These are phyloP conservation scores for Aspergillus novoparasiticus DNA, from an alignment of 2,329 filamentous ascomycete genomes.

Conservation along the genomic window DNA sequence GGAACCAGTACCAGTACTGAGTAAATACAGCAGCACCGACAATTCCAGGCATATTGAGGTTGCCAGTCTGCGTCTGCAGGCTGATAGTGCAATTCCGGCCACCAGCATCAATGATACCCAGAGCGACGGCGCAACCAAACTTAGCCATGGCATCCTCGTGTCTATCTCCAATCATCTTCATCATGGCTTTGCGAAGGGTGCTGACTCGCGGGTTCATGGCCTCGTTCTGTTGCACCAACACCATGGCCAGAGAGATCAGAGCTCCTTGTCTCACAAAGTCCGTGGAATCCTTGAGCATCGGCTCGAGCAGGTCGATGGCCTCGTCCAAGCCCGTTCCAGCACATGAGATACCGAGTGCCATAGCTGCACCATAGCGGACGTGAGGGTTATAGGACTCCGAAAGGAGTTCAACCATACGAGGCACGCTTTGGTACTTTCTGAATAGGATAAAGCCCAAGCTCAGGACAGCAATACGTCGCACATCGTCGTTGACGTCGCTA, in stretches of 20 bases:
- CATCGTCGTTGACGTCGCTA: conserved; percentile 97
- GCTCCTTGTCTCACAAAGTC: conserved; percentile 98
- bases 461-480: conserved; percentile 94
- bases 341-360: conserved; percentile 97
- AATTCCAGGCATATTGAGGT: conserved; percentile 97
- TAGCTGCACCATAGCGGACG: conserved; percentile 94
- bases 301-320: conserved; percentile 93
- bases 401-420: conserved; percentile 96
- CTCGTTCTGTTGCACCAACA: conserved; percentile 99
- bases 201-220: conserved; percentile 97
- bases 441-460: conserved; percentile 98
- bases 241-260: conserved; percentile 92
- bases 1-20: conserved; percentile 99
- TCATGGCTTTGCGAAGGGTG: conserved; percentile 85
- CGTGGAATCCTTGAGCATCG: conserved; percentile 99
- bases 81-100: conserved; percentile 98
- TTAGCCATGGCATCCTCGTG: conserved; percentile 99
- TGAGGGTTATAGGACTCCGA: conserved; percentile 99
- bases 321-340: conserved; percentile 94
- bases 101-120: conserved; percentile 97
- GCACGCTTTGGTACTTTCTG: conserved; percentile 94
- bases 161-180: conserved; percentile 90
- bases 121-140: conserved; percentile 88
- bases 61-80: conserved; percentile 95
- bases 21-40: conserved; percentile 98